Evolutionary conservation across 768 basidiomycete genomes (phyloP), one percentile per base, ranked within the genome.

Genomic region (Boletus tomentosulus): DNA sequence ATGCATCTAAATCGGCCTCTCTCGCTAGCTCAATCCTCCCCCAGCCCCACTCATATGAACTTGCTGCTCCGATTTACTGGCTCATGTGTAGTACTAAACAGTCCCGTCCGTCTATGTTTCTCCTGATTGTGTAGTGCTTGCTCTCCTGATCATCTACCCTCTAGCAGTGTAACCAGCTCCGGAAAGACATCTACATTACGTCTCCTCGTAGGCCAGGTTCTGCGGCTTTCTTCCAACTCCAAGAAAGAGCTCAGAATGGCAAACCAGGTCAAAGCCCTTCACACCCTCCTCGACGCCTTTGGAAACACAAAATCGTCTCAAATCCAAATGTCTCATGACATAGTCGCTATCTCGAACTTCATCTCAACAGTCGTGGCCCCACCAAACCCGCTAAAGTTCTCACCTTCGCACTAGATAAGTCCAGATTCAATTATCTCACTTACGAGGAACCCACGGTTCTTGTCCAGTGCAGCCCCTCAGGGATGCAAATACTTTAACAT

Each of bases 311-410:
- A 97, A 70, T 93, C 1, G 76, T 84, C 37, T 75, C 86, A 70
- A 94, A 87, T 60, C 83, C 92, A 28, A 92, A 92, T 52, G 93
- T 92, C 25, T 93, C 92, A 1, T 85, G 92, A 8, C 86, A 92
- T 62, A 77, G 80, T 41, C 84, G 87, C 44, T 89, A 86, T 67
- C 71, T 91, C 46, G 91, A 95, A 63, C 81, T 96, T 9, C 91
- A 94, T 64, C 95, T 94, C 76, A 83, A 80, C 54, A 82, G 84
- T 45, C 80, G 82, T 9, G 90, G 91, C 1, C 82, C 89, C 42
- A n/a, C 95, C 46, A 74, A 76, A 34, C 82, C 84, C 4, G 89
- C 89, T 4, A 92, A 93, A 64, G 80, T 86, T 11, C 77, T 96
- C 41, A 78, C 89, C 1, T 96, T 83, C 61, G 89, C 82, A 0